Evolutionary conservation across 78 protist species (phyloP), one percentile per base, ranked within the genome.

Genomic region (Goniomonas avonlea): DNA sequence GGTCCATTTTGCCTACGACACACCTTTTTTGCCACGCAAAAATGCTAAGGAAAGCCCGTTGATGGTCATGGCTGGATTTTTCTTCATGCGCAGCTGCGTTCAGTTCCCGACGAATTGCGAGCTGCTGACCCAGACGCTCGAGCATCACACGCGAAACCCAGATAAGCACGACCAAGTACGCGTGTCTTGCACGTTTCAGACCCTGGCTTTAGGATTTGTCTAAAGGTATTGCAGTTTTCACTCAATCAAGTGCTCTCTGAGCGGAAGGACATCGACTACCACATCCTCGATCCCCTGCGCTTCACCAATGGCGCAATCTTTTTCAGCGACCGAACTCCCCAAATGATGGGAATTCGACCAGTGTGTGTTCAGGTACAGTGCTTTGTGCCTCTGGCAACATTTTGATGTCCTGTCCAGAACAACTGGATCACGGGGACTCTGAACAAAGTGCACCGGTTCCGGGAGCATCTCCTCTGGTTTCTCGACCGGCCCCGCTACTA

Each of bases 401-500:
- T n/a, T n/a, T n/a, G n/a, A n/a, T n/a, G n/a, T n/a, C n/a, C n/a
- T n/a, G 65, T 56, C n/a, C 65, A 56, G 32, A 56, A 56, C 65
- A 56, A 56, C 65, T 34, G 29, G 38, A 56, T 56, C 34, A 56
- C 65, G 21, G 34, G 65, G 38, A 1, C 32, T 5, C 21, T 1
- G 9, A 20, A 18, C 32, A 56, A 56, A 34, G 18, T 11, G 32
- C 65, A 56, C 32, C 65, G 65, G 38, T 56, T 56, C 32, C 65
- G 65, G 7, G 65, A 56, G 65, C 65, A 56, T 34, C 65, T 56
- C 32, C 65, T 56, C 3, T 56, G 65, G 65, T 56, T 29, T 34
- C 65, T 56, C 32, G 65, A 56, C 32, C 65, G 38, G 65, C 65
- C 65, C 9, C 18, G 37, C 65, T 56, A 56, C 65, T 56, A 56